Percentiles rank a stretch among this genome's conserved stretches.
phyloP scores from a whole-genome alignment of 192 early-diverging fungal genomes.

The Backusella australiensis region DNA sequence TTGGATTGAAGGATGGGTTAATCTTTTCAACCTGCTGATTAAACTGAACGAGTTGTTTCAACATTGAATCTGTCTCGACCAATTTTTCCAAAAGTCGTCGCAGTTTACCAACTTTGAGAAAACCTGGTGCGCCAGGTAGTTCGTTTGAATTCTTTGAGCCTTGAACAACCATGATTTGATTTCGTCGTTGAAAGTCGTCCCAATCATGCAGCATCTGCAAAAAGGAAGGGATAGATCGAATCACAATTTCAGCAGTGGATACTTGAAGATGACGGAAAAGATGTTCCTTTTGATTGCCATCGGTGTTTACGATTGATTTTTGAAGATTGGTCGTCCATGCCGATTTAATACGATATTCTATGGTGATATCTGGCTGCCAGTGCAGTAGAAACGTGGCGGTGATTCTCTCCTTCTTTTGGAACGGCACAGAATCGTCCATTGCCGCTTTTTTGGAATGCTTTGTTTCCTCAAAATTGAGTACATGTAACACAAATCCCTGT shows the following conservation, averaged over 20 bases:
- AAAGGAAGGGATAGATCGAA: constrained; percentile 47
- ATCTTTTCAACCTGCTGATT: background rate
- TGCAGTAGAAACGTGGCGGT: constrained; percentile 62
- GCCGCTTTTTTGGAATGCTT: constrained; percentile 24
- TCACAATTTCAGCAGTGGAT: constrained; percentile 48
- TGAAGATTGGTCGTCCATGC: constrained; percentile 22
- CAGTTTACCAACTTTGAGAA: constrained; percentile 49
- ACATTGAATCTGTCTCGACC: constrained; percentile 45
- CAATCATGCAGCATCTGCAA: constrained; percentile 37
- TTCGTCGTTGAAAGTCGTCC: constrained; percentile 39
- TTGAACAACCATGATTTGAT: constrained; percentile 40
- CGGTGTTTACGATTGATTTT: background rate
- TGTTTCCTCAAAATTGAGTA: constrained; percentile 46
- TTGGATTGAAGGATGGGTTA: background rate
- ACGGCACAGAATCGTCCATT: background rate
- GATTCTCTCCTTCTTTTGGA: constrained; percentile 48
- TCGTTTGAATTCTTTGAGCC: constrained; percentile 17
- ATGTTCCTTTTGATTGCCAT: background rate
- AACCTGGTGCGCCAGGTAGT: constrained; percentile 36
- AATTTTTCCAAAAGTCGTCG: constrained; percentile 44
- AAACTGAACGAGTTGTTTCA: constrained; percentile 29
- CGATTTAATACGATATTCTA: constrained; percentile 70
- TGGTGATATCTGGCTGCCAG: constrained; percentile 74
- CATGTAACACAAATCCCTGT: constrained; percentile 69
- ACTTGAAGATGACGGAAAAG: constrained; percentile 39